Evolutionary conservation across 2,329 filamentous ascomycete genomes (phyloP).

Genomic region (Colletotrichum sp.): DNA sequence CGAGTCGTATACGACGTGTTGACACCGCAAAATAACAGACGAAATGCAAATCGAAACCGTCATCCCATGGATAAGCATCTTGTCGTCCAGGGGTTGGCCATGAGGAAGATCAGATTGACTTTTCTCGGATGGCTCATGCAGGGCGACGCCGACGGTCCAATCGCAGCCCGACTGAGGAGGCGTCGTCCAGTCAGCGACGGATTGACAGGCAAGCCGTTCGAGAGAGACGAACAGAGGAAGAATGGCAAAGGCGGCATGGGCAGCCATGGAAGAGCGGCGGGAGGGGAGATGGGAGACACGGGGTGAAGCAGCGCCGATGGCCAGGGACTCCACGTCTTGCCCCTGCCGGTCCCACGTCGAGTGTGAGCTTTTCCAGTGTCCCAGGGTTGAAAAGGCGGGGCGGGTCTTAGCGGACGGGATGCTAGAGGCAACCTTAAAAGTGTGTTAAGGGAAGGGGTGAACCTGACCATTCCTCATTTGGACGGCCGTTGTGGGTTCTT

Average conservation of each 20-base stretch:
- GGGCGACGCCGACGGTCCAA: not conserved
- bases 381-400: slow-evolving; percentile 1
- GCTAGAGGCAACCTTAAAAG: slow-evolving; percentile 18
- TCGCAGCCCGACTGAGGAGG: not conserved
- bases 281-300: not conserved
- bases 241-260: not conserved
- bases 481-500: not conserved
- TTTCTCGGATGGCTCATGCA: slow-evolving; percentile 7
- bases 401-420: slow-evolving; percentile 12
- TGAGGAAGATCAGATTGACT: slow-evolving; percentile 16
- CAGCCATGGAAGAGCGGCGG: not conserved
- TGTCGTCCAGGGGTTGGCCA: not conserved
- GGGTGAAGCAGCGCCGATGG: not conserved
- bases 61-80: slow-evolving; percentile 12
- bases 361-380: not conserved
- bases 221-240: not conserved
- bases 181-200: not conserved
- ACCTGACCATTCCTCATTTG: not conserved
- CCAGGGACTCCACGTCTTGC: not conserved
- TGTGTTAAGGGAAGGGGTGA: not conserved
- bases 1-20: not conserved
- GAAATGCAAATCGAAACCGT: slow-evolving; percentile 1
- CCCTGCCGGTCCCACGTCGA: not conserved
- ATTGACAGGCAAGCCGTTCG: not conserved
- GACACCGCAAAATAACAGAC: not conserved